Conservation (phyloP, 1,284 basidiomycete genomes). For the Cutaneotrichosporon sp. region DNA sequence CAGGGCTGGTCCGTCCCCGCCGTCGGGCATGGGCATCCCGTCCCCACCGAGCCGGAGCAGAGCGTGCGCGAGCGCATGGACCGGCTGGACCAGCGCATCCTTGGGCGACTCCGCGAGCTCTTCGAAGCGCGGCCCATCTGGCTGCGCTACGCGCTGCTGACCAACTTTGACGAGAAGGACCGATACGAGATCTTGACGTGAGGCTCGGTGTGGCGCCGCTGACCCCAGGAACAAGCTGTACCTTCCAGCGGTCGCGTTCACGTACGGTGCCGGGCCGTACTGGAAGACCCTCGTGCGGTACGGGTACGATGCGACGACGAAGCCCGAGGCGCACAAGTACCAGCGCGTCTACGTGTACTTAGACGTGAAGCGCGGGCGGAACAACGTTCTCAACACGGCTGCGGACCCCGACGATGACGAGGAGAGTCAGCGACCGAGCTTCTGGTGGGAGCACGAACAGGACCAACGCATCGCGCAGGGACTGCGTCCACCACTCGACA, state of each 20-base stretch:
- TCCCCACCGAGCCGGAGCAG: constrained; percentile 65
- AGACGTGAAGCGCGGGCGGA: constrained; percentile 27
- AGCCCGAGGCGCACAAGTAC: constrained; percentile 74
- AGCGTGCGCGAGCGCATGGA: constrained; percentile 53
- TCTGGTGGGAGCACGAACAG: constrained; percentile 45
- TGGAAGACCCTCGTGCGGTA: constrained; percentile 83
- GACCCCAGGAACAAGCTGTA: constrained; percentile 54
- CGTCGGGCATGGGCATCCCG: constrained; percentile 37
- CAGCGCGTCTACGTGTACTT: constrained; percentile 73
- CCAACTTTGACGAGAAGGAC: constrained; percentile 69
- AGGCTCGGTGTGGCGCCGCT: not conserved
- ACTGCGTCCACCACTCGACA: constrained; percentile 38
- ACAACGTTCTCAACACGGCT: constrained; percentile 29
- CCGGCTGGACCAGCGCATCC: constrained; percentile 63
- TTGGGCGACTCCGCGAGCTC: constrained; percentile 43
- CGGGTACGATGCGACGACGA: constrained; percentile 82
- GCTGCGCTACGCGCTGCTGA: constrained; percentile 79
- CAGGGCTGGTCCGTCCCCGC: constrained; percentile 28
- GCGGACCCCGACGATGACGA: constrained; percentile 34
- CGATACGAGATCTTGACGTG: constrained; percentile 25
- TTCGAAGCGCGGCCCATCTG: constrained; percentile 75
- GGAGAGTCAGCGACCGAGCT: constrained; percentile 25
- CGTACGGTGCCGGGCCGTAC: constrained; percentile 92
- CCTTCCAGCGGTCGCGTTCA: constrained; percentile 63
- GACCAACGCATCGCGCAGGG: constrained; percentile 31